Evolutionary conservation across 768 basidiomycete genomes (phyloP).

Genomic region (Hericium rajendrae): DNA sequence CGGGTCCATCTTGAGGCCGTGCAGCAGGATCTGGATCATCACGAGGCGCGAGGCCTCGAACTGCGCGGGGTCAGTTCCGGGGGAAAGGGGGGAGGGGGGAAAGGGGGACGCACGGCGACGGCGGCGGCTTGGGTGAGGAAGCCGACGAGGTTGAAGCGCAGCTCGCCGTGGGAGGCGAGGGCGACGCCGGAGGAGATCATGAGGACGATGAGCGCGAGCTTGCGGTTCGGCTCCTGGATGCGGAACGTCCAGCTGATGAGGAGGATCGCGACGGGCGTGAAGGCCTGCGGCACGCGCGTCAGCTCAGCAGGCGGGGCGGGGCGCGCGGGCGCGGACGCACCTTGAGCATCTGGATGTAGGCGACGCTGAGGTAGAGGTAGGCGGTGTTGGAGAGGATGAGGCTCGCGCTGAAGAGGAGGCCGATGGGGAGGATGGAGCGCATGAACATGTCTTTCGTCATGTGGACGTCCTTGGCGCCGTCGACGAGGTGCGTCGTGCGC

Average conservation of each 20-base stretch:
- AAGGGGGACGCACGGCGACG: conserved; percentile 51
- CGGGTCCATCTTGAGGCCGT: conserved; percentile 97
- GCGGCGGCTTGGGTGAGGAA: conserved; percentile 85
- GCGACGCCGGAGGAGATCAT: conserved; percentile 91
- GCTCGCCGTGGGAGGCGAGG: conserved; percentile 82
- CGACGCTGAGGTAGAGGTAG: conserved; percentile 83
- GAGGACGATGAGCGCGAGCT: conserved; percentile 71
- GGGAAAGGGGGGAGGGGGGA: neutral
- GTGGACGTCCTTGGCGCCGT: conserved; percentile 68
- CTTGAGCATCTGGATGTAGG: conserved; percentile 97
- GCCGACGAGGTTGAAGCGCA: conserved; percentile 76
- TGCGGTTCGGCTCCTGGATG: conserved; percentile 79
- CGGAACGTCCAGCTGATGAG: conserved; percentile 89
- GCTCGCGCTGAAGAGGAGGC: conserved; percentile 85
- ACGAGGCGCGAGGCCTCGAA: conserved; percentile 93
- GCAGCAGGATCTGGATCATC: conserved; percentile 90
- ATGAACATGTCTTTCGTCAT: conserved; percentile 74
- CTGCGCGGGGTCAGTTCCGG: conserved; percentile 23
- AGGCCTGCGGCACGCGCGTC: conserved; percentile 57
- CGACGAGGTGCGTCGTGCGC: conserved; percentile 72
- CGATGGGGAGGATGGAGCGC: conserved; percentile 86
- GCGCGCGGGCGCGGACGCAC: conserved; percentile 25
- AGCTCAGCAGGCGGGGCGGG: neutral
- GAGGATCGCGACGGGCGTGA: conserved; percentile 81
- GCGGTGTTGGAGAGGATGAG: conserved; percentile 89